A percentile compares a stretch with the other conserved stretches of the same genome.
phyloP scores from a whole-genome alignment of 2,329 filamentous ascomycete genomes.

The Colletotrichum melonis region DNA sequence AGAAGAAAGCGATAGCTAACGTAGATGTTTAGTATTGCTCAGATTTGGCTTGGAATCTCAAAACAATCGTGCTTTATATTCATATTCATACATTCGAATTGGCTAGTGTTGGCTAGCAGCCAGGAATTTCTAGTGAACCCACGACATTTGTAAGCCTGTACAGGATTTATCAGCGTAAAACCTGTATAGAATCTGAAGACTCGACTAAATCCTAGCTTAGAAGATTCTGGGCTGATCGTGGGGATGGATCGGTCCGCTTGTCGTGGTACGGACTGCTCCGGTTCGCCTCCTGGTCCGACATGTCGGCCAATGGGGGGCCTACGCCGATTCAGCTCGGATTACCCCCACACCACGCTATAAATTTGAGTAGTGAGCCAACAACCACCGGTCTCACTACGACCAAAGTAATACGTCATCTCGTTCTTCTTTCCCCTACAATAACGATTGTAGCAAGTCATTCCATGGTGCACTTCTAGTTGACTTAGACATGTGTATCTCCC shows the following conservation, averaged over 20 bases:
- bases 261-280: not conserved
- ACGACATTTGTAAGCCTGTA: not conserved
- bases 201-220: not conserved
- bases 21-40: not conserved
- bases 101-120: not conserved
- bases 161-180: conserved; percentile 8
- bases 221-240: not conserved
- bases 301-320: not conserved
- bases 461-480: too few species aligned
- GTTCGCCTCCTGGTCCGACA: not conserved
- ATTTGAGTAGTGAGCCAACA: too few species aligned
- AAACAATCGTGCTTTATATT: not conserved
- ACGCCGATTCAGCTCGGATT: not conserved
- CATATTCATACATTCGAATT: not conserved
- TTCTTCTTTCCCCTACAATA: not conserved
- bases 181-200: not conserved
- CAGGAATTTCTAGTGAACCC: not conserved
- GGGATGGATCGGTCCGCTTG: not conserved
- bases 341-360: conserved; percentile 4
- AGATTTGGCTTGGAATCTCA: not conserved
- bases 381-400: not conserved
- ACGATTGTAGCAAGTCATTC: not conserved
- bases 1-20: not conserved
- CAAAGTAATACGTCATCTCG: not conserved
- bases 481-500: too few species aligned